phyloP scores from a whole-genome alignment of 768 basidiomycete genomes.

The Gymnopilus dilepis region DNA sequence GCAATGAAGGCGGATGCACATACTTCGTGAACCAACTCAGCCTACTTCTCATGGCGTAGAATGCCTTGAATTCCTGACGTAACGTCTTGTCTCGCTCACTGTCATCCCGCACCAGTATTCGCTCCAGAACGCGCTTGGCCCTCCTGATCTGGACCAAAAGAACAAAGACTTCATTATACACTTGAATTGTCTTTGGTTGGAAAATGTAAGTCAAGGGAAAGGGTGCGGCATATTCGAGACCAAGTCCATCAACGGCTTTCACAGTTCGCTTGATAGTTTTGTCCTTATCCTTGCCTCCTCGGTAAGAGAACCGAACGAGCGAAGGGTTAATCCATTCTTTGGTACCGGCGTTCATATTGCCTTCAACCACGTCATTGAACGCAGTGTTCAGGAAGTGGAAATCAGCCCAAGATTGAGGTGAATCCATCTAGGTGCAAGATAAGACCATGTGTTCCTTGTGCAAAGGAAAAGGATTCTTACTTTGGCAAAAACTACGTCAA shows the following conservation, averaged over 20 bases:
- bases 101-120: slow-evolving; percentile 67
- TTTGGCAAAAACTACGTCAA: slow-evolving; percentile 76
- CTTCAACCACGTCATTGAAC: slow-evolving; percentile 69
- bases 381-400: slow-evolving; percentile 85
- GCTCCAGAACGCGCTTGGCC: slow-evolving; percentile 73
- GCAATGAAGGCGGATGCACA: slow-evolving; percentile 33
- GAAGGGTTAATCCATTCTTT: slow-evolving; percentile 67
- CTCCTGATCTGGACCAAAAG: slow-evolving; percentile 76
- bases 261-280: slow-evolving; percentile 57
- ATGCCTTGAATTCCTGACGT: slow-evolving; percentile 62
- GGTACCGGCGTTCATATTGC: slow-evolving; percentile 42
- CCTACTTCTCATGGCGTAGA: slow-evolving; percentile 78
- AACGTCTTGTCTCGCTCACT: slow-evolving; percentile 35
- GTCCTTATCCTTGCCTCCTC: slow-evolving; percentile 54
- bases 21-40: slow-evolving; percentile 88
- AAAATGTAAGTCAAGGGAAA: slow-evolving; percentile 85
- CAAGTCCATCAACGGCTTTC: slow-evolving; percentile 66
- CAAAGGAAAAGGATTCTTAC: slow-evolving; percentile 38
- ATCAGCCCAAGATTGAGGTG: slow-evolving; percentile 73
- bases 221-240: slow-evolving; percentile 80
- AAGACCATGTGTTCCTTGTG: no score
- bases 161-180: slow-evolving; percentile 70
- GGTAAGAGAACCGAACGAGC: slow-evolving; percentile 74
- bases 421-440: slow-evolving; percentile 58
- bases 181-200: slow-evolving; percentile 55